Evolutionary conservation across 768 basidiomycete species (phyloP).

Genomic region (Rhodocollybia butyracea): DNA sequence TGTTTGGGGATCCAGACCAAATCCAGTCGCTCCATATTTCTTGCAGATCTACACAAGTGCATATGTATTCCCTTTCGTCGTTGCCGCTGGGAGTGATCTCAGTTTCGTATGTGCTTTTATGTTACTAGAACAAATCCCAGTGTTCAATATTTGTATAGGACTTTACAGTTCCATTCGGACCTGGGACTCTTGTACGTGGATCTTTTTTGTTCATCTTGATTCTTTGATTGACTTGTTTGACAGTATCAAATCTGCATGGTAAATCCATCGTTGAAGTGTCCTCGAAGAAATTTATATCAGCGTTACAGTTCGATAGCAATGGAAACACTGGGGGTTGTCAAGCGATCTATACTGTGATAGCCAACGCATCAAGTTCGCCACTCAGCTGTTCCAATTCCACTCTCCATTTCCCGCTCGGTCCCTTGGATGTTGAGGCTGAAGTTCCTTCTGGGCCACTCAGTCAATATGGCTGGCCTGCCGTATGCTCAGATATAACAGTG

Average conservation of each 20-base stretch:
- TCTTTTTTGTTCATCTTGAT: background rate
- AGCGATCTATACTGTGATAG: conserved; percentile 53
- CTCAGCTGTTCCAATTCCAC: conserved; percentile 52
- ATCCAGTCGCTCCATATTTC: conserved; percentile 53
- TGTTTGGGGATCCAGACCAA: conserved; percentile 37
- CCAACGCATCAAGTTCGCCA: conserved; percentile 29
- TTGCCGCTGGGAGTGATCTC: conserved; percentile 43
- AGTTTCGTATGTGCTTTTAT: conserved; percentile 39
- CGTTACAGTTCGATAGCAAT: conserved; percentile 46
- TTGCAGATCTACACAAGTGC: conserved; percentile 59
- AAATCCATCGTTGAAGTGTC: no score
- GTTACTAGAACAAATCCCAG: background rate
- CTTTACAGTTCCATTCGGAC: conserved; percentile 56
- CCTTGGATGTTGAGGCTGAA: conserved; percentile 42
- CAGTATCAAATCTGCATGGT: conserved; percentile 73
- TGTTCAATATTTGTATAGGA: conserved; percentile 32
- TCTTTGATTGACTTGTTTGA: background rate
- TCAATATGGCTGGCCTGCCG: conserved; percentile 48
- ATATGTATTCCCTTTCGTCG: conserved; percentile 48
- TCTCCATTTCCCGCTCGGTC: conserved; percentile 29
- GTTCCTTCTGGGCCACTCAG: conserved; percentile 49
- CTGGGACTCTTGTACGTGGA: conserved; percentile 42
- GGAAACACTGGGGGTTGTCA: conserved; percentile 64
- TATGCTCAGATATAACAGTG: conserved; percentile 60
- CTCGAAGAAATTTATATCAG: no score